Percentiles rank a stretch among this genome's conserved stretches.
phyloP scores from a whole-genome alignment of 2,329 filamentous ascomycete species.

The Aspergillus hiratsukae region DNA sequence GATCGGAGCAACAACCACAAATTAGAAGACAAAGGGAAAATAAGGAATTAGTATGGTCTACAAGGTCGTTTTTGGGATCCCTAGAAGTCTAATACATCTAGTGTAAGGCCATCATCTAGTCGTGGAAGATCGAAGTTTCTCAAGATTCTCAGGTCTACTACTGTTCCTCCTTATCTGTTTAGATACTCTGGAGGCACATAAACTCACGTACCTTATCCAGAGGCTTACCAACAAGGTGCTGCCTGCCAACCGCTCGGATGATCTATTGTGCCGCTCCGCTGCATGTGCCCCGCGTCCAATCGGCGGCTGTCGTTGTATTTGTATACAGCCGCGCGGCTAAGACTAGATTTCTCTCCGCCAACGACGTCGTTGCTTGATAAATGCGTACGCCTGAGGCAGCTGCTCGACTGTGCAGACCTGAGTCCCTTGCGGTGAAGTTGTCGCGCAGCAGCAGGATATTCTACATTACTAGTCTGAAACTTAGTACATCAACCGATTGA shows the following conservation, averaged over 20 bases:
- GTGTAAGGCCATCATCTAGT: neutral
- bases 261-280: conserved; percentile 17
- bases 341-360: conserved; percentile 13
- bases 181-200: neutral
- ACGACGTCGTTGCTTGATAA: conserved; percentile 13
- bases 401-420: conserved; percentile 2
- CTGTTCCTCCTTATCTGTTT: no score
- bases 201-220: neutral
- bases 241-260: conserved; percentile 18
- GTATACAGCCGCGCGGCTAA: conserved; percentile 22
- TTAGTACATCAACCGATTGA: neutral
- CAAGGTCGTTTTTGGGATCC: neutral
- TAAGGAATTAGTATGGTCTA: neutral
- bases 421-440: conserved; percentile 9
- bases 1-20: neutral
- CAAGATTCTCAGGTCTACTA: neutral
- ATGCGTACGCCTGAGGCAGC: neutral
- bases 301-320: conserved; percentile 23
- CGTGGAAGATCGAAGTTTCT: neutral
- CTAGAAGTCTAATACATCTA: neutral
- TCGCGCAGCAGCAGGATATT: neutral
- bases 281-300: conserved; percentile 17
- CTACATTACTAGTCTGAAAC: neutral
- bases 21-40: neutral
- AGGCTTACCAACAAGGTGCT: conserved; percentile 8